Percentiles rank a stretch among this genome's conserved stretches.
Evolutionary conservation across 2,329 filamentous ascomycete species (phyloP).

Genomic region (Cladosporium sp.): DNA sequence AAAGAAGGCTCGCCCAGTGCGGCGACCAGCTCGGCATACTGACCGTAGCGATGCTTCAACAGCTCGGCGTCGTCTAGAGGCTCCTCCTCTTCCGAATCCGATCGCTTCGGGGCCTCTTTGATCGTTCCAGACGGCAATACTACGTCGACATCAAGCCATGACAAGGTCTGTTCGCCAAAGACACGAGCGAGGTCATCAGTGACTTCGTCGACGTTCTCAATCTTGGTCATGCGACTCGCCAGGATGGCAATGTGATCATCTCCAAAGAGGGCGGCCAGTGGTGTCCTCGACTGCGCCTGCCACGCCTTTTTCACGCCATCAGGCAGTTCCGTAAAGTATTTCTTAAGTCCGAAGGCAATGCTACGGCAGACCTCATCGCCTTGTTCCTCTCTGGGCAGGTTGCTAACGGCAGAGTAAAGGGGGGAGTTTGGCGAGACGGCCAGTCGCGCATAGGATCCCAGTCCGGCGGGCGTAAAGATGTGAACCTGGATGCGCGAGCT

Average conservation of each 20-base stretch:
- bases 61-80: slow-evolving; percentile 27
- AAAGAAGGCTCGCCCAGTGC: slow-evolving; percentile 81
- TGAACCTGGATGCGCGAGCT: slow-evolving; percentile 94
- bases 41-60: slow-evolving; percentile 66
- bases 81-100: slow-evolving; percentile 22
- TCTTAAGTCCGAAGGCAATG: slow-evolving; percentile 86
- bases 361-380: slow-evolving; percentile 90
- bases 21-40: slow-evolving; percentile 71
- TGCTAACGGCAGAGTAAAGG: slow-evolving; percentile 84
- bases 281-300: slow-evolving; percentile 49
- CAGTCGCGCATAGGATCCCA: slow-evolving; percentile 84
- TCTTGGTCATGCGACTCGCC: slow-evolving; percentile 76
- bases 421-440: slow-evolving; percentile 91
- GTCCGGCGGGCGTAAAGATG: slow-evolving; percentile 82
- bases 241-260: slow-evolving; percentile 92
- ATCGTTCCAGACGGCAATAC: slow-evolving; percentile 77
- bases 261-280: slow-evolving; percentile 65
- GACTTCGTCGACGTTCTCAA: slow-evolving; percentile 71
- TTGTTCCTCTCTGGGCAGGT: slow-evolving; percentile 89
- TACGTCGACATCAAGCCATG: slow-evolving; percentile 83
- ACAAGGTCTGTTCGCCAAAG: slow-evolving; percentile 75
- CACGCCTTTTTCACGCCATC: slow-evolving; percentile 66
- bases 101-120: slow-evolving; percentile 21
- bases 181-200: slow-evolving; percentile 70
- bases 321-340: slow-evolving; percentile 88